These are phyloP conservation scores for Macaranga tanarius DNA, from an alignment of 441 rosid genomes.

Conservation along the genomic window DNA sequence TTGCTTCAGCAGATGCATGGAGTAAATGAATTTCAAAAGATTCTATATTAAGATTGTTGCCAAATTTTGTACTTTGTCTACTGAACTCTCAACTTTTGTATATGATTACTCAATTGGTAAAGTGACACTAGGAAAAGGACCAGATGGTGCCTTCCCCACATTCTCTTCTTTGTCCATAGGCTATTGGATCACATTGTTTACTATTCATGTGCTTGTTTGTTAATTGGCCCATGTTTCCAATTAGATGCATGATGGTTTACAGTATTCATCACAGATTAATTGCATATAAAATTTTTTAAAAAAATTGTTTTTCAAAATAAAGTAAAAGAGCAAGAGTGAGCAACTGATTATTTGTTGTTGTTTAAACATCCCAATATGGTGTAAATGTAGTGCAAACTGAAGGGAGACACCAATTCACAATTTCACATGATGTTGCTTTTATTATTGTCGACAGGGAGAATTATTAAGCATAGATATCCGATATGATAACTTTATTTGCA, in stretches of 20 bases:
- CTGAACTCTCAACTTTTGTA: neutral
- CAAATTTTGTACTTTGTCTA: neutral
- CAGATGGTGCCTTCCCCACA: neutral
- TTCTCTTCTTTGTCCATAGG: neutral
- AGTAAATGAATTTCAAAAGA: slow-evolving; percentile 5
- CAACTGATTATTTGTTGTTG: neutral
- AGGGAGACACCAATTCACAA: neutral
- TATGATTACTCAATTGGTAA: neutral
- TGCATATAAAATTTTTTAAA: neutral
- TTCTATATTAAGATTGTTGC: neutral
- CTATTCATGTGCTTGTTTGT: neutral
- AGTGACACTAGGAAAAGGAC: neutral
- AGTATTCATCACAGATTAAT: neutral
- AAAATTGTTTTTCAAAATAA: neutral
- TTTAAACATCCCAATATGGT: neutral
- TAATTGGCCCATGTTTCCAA: neutral
- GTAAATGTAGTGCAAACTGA: neutral
- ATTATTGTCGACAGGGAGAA: neutral
- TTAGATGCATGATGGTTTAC: neutral
- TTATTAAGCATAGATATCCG: neutral
- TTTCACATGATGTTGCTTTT: neutral
- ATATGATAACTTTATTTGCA: neutral
- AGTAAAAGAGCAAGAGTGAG: neutral
- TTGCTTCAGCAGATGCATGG: neutral
- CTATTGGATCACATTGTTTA: slow-evolving; percentile 3